Evolutionary conservation across 805 yeast genomes (phyloP), one percentile per base, ranked within the genome.

Genomic region (Candida nitratophila): DNA sequence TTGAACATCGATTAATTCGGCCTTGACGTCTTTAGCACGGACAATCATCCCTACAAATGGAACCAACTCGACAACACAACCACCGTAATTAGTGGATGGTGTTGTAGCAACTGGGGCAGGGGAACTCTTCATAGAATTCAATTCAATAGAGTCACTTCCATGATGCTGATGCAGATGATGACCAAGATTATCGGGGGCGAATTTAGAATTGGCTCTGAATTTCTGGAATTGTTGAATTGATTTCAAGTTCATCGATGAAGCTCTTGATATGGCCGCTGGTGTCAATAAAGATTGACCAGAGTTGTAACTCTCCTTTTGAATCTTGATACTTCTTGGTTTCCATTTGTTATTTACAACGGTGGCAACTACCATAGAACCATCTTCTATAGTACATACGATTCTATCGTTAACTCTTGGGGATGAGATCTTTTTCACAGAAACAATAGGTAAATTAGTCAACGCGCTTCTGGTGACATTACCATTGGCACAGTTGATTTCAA

Each of bases 391-490:
- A 45, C 80, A 75, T 1, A 86, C 78, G 27, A 86, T 63, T 48
- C 90, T 68, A 57, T 86, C 93, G 53, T 78, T 81, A 22, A 86
- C 81, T 56, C 93, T 70, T 4, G 95, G 87, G 0, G 95, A 81
- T 2, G 73, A 57, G 11, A 87, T 58, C 47, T 75, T 74, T 42
- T 73, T 74, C 44, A 82, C 81, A 2, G 78, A 67, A 1, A 69
- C 65, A n/a, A 83, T 54, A 19, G 65, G 57, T 1, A 57, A 47
- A 15, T 51, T 43, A 2, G 68, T 58, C 11, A 72, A 35, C n/a
- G 50, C 44, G 8, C 66, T 58, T 36, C 59, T 62, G n/a, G 53
- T 64, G 9, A 71, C 41, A 0, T 64, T 48, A 2, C 84, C 83
- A 49, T 69, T 73, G 24, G 60, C 58, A 55, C 84, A 77, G 11